These are phyloP conservation scores for Boechera divaricarpa DNA, from an alignment of 345 rosid genomes.

Conservation along the genomic window DNA sequence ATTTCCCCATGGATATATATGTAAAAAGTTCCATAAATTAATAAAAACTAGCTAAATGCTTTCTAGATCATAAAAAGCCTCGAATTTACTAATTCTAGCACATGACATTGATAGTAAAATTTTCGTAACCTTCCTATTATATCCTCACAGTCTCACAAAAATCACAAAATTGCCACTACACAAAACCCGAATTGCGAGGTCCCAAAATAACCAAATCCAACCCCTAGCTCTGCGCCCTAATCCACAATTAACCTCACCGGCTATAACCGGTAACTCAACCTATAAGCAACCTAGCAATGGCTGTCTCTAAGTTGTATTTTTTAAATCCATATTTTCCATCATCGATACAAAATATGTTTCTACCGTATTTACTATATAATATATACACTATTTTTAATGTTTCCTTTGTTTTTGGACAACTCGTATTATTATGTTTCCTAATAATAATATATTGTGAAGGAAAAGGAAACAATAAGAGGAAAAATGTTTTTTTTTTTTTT, in stretches of 20 bases:
- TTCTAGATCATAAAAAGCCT: constrained; percentile 25
- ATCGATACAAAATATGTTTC: constrained; percentile 2
- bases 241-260: constrained; percentile 48
- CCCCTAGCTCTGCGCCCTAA: constrained; percentile 26
- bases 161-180: constrained; percentile 35
- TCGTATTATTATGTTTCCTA: background rate
- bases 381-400: background rate
- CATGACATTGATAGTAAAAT: constrained; percentile 21
- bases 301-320: constrained; percentile 38
- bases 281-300: constrained; percentile 50
- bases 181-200: constrained; percentile 33
- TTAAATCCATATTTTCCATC: background rate
- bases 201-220: constrained; percentile 34
- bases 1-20: too few species aligned
- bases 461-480: background rate
- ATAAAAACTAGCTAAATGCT: background rate
- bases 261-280: constrained; percentile 53
- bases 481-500: background rate
- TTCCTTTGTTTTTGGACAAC: too few species aligned
- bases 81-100: constrained; percentile 31
- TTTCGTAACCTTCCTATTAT: constrained; percentile 6
- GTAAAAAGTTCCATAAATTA: background rate
- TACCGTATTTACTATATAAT: background rate
- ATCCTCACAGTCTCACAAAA: constrained; percentile 11
- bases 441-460: too few species aligned